Evolutionary conservation across 495 filamentous ascomycete genomes (phyloP).

Genomic region (Thermochaetoides thermophila): DNA sequence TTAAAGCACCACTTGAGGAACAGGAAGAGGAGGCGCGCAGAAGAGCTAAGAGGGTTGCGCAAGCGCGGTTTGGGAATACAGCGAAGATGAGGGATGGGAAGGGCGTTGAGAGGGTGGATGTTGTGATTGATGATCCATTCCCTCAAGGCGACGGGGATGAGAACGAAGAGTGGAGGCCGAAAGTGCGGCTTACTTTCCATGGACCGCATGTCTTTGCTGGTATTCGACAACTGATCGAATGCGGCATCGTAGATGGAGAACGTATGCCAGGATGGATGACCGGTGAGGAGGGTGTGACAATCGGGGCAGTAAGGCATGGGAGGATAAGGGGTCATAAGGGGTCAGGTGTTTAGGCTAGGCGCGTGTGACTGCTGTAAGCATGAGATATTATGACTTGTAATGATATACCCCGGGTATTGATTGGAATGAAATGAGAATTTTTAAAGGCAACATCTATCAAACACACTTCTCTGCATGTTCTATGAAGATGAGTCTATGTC

Average conservation of each 20-base stretch:
- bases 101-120: conserved; percentile 45
- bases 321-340: conserved; percentile 38
- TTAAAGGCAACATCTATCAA: background rate
- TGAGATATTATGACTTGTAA: background rate
- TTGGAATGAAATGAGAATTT: background rate
- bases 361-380: background rate
- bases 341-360: conserved; percentile 24
- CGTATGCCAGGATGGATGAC: conserved; percentile 86
- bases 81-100: conserved; percentile 36
- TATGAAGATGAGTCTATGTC: background rate
- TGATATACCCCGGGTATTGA: too few relatives aligned
- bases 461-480: too few relatives aligned
- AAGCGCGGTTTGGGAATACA: conserved; percentile 39
- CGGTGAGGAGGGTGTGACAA: conserved; percentile 66
- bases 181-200: conserved; percentile 50
- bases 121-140: conserved; percentile 43
- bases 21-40: conserved; percentile 25
- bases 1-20: conserved; percentile 9
- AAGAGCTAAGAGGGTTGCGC: conserved; percentile 31
- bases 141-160: conserved; percentile 21
- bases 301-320: conserved; percentile 50
- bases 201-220: conserved; percentile 74
- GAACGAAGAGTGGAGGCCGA: conserved; percentile 35
- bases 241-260: conserved; percentile 55
- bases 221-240: conserved; percentile 57